Evolutionary conservation across 2,329 filamentous ascomycete species (phyloP).

Genomic region (Pestalotiopsis sp.): DNA sequence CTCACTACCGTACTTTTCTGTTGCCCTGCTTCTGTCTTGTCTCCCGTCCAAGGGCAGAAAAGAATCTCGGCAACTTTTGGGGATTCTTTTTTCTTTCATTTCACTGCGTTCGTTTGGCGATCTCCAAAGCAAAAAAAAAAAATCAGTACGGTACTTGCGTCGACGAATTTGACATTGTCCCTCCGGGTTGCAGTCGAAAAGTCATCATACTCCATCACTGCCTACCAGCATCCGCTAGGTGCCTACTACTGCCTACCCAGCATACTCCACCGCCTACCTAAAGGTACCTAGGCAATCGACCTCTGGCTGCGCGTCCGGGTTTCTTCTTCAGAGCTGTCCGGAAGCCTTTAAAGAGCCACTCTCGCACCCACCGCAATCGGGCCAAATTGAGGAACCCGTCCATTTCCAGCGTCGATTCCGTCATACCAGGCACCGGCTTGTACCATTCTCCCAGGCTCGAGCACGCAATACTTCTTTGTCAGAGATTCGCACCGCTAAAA

Average conservation of each 20-base stretch:
- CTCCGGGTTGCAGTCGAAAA: not conserved
- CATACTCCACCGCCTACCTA: not conserved
- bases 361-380: constrained; percentile 12
- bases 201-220: not conserved
- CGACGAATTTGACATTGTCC: not conserved
- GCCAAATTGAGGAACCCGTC: constrained; percentile 7
- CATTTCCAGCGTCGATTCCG: not conserved
- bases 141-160: not conserved
- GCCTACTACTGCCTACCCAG: not conserved
- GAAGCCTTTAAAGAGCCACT: constrained; percentile 11
- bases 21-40: not conserved
- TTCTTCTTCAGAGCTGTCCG: not conserved
- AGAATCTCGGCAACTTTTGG: not conserved
- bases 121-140: not conserved
- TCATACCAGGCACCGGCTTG: constrained; percentile 11
- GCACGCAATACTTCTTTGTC: constrained; percentile 8
- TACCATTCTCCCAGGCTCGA: constrained; percentile 2
- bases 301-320: not conserved
- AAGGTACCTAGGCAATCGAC: not conserved
- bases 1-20: constrained; percentile 1
- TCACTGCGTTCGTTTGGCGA: not conserved
- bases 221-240: not conserved
- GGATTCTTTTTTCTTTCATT: not conserved
- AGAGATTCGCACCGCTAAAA: not conserved
- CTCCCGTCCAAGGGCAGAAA: not conserved